Base-by-base conservation (phyloP, 192 early-diverging fungal species). In the Phlyctochytrium arcticum region DNA sequence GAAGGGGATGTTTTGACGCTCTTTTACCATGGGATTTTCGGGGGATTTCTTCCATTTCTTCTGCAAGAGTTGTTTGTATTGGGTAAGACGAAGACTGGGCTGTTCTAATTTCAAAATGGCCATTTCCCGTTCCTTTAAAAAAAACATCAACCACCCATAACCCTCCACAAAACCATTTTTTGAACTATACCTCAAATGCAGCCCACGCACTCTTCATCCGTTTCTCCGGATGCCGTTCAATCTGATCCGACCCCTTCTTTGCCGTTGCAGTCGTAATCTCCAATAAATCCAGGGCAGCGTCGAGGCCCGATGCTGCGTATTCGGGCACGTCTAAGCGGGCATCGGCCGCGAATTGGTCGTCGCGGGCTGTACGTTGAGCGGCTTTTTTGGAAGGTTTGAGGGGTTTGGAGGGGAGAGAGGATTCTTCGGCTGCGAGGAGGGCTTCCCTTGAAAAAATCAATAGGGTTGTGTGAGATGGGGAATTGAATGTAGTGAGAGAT, bases 171-270 rank as follows among this genome's bases (percentile, higher is more conserved):
- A 31, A 19, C n/a, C 10, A 2, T 1, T 37, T 19, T 9, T n/a
- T 19, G 3, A 1, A 19, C 1, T 17, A 57, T 39, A 57, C 36
- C 68, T 75, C 77, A 57, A 75, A 79, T 5, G 70, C 73, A 1
- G 77, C 77, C 73, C 73, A 79, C 3, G 77, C 77, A 47, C 63
- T 67, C 64, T 79, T 79, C 73, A 79, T 75, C 17, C 94, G 80
- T 60, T 89, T 83, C 75, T 96, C 94, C 7, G 94, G 94, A 73
- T 96, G 94, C 36, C 87, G 82, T 60, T 96, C 94, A 31, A 94
- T 72, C 57, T 79, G 71, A 36, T 84, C 85, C 27, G 54, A 70
- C 42, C 70, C 62, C 21, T 74, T 67, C 32, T 58, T 57, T 0
- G 57, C 47, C 7, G n/a, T 24, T 5, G 35, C 34, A 39, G 67